These are phyloP conservation scores for Pouteria campechiana DNA, from an alignment of 179 eudicot species.

Conservation along the genomic window DNA sequence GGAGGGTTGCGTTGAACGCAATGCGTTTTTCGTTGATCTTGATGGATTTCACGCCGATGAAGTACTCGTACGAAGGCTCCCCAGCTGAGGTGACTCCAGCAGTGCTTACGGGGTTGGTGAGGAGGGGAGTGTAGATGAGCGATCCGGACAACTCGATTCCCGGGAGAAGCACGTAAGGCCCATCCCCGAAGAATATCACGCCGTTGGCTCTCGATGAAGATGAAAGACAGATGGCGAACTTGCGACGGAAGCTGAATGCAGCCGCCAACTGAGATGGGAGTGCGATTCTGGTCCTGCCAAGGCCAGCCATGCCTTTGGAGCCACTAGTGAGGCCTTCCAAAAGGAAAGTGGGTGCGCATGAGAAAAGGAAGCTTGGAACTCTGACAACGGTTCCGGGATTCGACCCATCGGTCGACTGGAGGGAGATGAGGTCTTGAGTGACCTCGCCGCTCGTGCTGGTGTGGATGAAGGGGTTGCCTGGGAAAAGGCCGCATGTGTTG, in stretches of 20 bases:
- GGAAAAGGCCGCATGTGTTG: slow-evolving; percentile 1
- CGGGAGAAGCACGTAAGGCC: slow-evolving; percentile 19
- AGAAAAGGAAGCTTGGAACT: slow-evolving; percentile 7
- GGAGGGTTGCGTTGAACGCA: slow-evolving; percentile 10
- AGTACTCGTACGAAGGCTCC: slow-evolving; percentile 19
- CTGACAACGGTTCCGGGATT: slow-evolving; percentile 11
- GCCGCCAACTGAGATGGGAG: slow-evolving; percentile 14
- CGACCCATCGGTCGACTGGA: slow-evolving; percentile 17
- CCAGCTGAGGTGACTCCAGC: not conserved
- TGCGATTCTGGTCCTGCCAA: slow-evolving; percentile 11
- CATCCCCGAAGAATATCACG: slow-evolving; percentile 17
- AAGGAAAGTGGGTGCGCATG: slow-evolving; percentile 4
- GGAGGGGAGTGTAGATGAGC: slow-evolving; percentile 14
- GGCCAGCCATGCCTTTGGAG: slow-evolving; percentile 16
- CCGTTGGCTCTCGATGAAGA: slow-evolving; percentile 12
- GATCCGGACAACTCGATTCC: slow-evolving; percentile 1
- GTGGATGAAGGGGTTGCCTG: not conserved
- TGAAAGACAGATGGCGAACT: slow-evolving; percentile 22
- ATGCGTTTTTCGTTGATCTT: slow-evolving; percentile 7
- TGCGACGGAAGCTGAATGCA: slow-evolving; percentile 4
- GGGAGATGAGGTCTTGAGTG: not conserved
- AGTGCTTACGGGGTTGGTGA: slow-evolving; percentile 9
- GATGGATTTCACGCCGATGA: slow-evolving; percentile 19
- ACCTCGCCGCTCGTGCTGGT: slow-evolving; percentile 2
- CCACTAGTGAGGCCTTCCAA: slow-evolving; percentile 15